These are phyloP conservation scores for Asparagopsis taxiformis DNA, from an alignment of 31 red algal species.

Conservation along the genomic window DNA sequence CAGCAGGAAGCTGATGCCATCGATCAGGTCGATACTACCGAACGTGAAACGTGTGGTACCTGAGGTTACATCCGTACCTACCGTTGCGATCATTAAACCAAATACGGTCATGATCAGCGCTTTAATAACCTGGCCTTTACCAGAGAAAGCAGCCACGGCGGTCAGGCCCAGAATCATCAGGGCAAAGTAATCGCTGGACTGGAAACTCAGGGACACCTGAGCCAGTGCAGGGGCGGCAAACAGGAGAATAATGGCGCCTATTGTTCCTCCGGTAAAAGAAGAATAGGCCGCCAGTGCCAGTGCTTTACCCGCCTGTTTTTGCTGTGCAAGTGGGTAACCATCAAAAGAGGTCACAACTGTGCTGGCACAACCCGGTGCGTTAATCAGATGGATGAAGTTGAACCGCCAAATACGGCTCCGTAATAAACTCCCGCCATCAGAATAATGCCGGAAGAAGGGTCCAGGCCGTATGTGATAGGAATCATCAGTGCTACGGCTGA, in stretches of 20 bases:
- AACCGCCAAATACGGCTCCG: neutral
- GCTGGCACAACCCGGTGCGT: neutral
- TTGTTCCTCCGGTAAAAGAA: neutral
- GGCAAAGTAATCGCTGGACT: neutral
- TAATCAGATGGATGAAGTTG: slow-evolving; percentile 7
- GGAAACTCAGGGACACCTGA: neutral
- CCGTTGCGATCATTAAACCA: neutral
- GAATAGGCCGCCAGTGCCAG: neutral
- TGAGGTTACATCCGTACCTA: neutral
- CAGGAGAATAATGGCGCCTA: neutral
- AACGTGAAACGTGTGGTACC: slow-evolving; percentile 6
- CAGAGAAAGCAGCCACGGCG: neutral
- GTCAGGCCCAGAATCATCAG: slow-evolving; percentile 3
- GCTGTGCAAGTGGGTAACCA: slow-evolving; percentile 8
- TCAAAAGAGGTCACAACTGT: neutral
- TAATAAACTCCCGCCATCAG: slow-evolving; percentile 2
- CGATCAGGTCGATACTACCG: neutral
- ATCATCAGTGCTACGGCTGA: neutral
- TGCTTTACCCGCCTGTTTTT: neutral
- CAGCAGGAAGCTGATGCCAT: slow-evolving; percentile 3
- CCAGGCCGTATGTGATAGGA: slow-evolving; percentile 4
- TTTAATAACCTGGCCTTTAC: neutral
- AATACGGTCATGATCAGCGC: neutral
- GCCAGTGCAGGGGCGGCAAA: slow-evolving; percentile 2
- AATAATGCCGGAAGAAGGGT: neutral